Base-by-base conservation (phyloP, 163 green algal species). In the Prototheca wickerhamii region DNA sequence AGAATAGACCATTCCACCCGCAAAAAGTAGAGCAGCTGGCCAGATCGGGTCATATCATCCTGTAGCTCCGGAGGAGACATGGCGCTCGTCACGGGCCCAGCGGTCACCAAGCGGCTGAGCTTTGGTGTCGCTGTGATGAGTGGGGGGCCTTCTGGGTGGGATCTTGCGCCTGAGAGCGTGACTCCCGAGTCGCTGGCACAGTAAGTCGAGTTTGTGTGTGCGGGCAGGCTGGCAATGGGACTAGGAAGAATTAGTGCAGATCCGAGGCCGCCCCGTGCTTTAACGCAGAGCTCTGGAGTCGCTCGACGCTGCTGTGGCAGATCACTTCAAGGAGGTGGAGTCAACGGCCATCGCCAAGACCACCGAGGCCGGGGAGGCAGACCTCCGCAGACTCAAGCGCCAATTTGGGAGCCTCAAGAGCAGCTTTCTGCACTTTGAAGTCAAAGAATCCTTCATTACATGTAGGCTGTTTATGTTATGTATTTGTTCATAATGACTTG, bases 371-470 rank as follows among this genome's bases (percentile, higher is more conserved):
- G 77, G 78, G 7, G 72, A 85, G 34, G 74, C 74, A 23, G 75
- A 85, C 60, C 37, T 85, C 43, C 59, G 78, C 23, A 61, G 77
- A 12, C 35, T 87, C 21, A 72, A 71, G 44, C 73, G 79, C 25
- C 80, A 87, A 62, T 87, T 85, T 53, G 67, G 61, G 51, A 77
- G 59, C 33, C 57, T 87, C 23, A 87, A 87, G 37, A 87, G 82
- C 65, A 84, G 72, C 0, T 87, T 84, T 54, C 65, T 79, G 20
- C 72, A 82, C 26, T 85, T 79, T 28, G 77, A 83, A 26, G 63
- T 82, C 32, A 87, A 85, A 63, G 70, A 85, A 56, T 60, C 62
- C 50, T 87, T 85, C 60, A 74, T 87, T 23, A 57, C 59, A 52
- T 60, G 66, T 62, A 21, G 17, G 50, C 21, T 26, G 12, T 20